Conservation (phyloP, 2,329 filamentous ascomycete species). For the Pyrenophora tritici-repentis region DNA sequence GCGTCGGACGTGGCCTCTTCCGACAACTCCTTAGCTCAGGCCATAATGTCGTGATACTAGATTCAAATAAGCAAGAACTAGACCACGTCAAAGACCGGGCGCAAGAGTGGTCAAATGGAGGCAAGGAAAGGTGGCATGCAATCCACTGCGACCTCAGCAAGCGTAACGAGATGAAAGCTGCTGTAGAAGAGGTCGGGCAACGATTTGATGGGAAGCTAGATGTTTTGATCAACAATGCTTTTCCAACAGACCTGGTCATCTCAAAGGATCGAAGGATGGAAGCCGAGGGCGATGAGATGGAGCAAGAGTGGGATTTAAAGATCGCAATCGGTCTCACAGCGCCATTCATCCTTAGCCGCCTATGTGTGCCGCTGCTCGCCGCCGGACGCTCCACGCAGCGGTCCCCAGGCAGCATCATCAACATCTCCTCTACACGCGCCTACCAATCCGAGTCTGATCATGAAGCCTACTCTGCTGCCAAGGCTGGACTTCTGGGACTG, state of each 20-base stretch:
- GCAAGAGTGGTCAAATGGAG: slow-evolving; percentile 29
- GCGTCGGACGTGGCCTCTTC: slow-evolving; percentile 54
- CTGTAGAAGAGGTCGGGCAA: slow-evolving; percentile 43
- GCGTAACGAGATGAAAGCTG: slow-evolving; percentile 43
- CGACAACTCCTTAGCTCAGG: slow-evolving; percentile 50
- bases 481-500: slow-evolving; percentile 57
- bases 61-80: slow-evolving; percentile 51
- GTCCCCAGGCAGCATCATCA: slow-evolving; percentile 47
- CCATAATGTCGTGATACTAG: slow-evolving; percentile 54
- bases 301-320: slow-evolving; percentile 43
- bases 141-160: slow-evolving; percentile 49
- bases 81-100: slow-evolving; percentile 42
- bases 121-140: slow-evolving; percentile 23
- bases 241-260: slow-evolving; percentile 36
- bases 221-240: slow-evolving; percentile 45
- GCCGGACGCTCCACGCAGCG: slow-evolving; percentile 19
- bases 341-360: slow-evolving; percentile 38
- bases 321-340: slow-evolving; percentile 43
- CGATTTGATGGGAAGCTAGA: slow-evolving; percentile 44
- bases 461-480: slow-evolving; percentile 57
- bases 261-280: slow-evolving; percentile 36
- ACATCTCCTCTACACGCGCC: slow-evolving; percentile 58
- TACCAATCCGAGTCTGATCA: slow-evolving; percentile 56
- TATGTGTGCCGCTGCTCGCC: slow-evolving; percentile 39
- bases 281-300: slow-evolving; percentile 35